phyloP scores from a whole-genome alignment of 331 rosid genomes.

The Rosa hybrid region DNA sequence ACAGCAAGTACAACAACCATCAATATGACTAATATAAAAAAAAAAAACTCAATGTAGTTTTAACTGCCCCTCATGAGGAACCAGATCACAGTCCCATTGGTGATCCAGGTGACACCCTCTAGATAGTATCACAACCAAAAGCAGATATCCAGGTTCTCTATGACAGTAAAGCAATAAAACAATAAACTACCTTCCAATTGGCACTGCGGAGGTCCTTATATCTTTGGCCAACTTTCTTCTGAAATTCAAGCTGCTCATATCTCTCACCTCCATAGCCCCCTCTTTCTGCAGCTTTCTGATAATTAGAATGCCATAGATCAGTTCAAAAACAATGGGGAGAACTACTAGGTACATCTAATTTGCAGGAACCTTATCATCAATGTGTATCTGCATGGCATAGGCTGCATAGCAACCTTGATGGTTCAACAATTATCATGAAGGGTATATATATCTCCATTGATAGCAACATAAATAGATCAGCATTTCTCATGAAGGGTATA shows the following conservation, averaged over 20 bases:
- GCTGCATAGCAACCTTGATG: not conserved
- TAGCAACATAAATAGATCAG: not conserved
- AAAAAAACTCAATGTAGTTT: not conserved
- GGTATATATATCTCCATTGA: too few relatives aligned
- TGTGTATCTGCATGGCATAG: not conserved
- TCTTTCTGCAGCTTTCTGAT: slow-evolving; percentile 89
- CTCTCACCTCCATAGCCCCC: slow-evolving; percentile 94
- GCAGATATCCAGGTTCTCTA: not conserved
- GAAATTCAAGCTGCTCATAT: slow-evolving; percentile 85
- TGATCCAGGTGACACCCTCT: not conserved
- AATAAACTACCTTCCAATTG: slow-evolving; percentile 76
- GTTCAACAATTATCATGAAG: not conserved
- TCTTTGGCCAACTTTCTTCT: slow-evolving; percentile 62
- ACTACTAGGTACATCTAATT: not conserved
- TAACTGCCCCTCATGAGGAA: not conserved
- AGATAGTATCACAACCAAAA: slow-evolving; percentile 18
- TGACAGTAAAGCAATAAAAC: slow-evolving; percentile 2
- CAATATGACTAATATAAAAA: not conserved
- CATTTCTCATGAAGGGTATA: not conserved
- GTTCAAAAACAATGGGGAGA: not conserved
- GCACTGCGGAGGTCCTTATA: slow-evolving; percentile 60
- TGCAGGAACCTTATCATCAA: not conserved
- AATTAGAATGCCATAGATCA: not conserved
- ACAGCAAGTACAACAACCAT: not conserved
- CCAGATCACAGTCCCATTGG: not conserved